Base-by-base conservation (phyloP, 345 rosid species). In the Hibiscus tridactylites region DNA sequence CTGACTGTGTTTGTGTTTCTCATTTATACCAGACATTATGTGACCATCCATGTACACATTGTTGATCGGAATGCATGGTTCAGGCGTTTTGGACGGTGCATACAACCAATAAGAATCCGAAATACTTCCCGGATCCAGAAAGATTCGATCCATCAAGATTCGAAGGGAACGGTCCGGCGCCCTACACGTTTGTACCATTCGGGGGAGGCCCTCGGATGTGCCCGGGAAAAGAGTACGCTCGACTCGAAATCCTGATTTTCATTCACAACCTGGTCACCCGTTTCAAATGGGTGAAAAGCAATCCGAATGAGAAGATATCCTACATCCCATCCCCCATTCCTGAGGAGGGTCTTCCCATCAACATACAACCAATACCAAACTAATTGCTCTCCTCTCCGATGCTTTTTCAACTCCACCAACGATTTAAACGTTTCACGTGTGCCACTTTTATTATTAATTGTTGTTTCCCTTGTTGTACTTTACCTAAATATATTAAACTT, bases 201-300 rank as follows among this genome's bases (percentile, higher is more conserved):
- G 79, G 83, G 3, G 79, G 83, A 39, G 83, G 79, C 10, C 70
- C 81, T n/a, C 33, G 75, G 26, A 81, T 78, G 74, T 73, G 81
- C 47, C 79, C 75, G 0, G 79, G 84, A 12, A 78, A 75, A 49
- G 84, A 75, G 64, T 73, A 75, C 16, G 81, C 81, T 13, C 62
- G 58, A 39, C 71, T 73, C 1, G 79, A 75, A 63, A 81, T 81
- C 17, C 77, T 81, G 2, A 46, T 67, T 13, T 75, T 75, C 79
- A 63, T 81, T 12, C 79, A 75, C 61, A 72, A 78, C 53, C 13
- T 75, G 37, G 67, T 78, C 4, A 71, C 75, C 5, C 69, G 35
- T 24, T 75, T 81, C 75, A 50, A 60, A 53, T 70, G 73, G 74
- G 28, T 72, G 26, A 74, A 72, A 47, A 4, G 59, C 17, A 46